Evolutionary conservation across 129 eudicot genomes (phyloP).

Genomic region (Lonicera japonica): DNA sequence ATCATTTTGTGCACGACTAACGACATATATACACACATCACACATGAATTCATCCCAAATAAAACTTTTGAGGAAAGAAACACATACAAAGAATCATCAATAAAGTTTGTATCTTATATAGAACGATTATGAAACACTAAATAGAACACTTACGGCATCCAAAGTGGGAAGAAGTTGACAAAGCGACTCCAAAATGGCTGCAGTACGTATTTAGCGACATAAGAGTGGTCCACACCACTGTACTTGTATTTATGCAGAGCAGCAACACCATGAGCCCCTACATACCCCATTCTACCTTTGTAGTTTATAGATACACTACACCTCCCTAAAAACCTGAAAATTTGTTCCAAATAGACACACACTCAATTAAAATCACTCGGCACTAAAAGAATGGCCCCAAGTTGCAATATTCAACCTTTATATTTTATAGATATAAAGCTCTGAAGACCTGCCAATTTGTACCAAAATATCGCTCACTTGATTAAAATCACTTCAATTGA

Average conservation of each 20-base stretch:
- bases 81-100: neutral
- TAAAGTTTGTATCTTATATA: neutral
- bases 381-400: no score
- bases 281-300: conserved; percentile 46
- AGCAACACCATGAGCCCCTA: conserved; percentile 79
- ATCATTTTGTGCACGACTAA: neutral
- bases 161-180: conserved; percentile 82
- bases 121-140: neutral
- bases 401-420: conserved; percentile 21
- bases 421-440: neutral
- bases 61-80: neutral
- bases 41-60: neutral
- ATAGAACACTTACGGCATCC: conserved; percentile 91
- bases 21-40: no score
- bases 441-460: no score
- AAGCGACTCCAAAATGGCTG: conserved; percentile 89
- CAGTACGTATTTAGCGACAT: conserved; percentile 68
- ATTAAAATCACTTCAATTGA: no score
- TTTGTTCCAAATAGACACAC: no score
- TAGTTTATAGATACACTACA: conserved; percentile 1
- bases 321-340: no score
- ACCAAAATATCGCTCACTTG: no score
- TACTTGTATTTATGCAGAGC: conserved; percentile 80
- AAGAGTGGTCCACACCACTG: conserved; percentile 95
- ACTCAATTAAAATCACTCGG: no score